phyloP scores from a whole-genome alignment of 2,329 filamentous ascomycete genomes.

The Aureobasidium subglaciale region DNA sequence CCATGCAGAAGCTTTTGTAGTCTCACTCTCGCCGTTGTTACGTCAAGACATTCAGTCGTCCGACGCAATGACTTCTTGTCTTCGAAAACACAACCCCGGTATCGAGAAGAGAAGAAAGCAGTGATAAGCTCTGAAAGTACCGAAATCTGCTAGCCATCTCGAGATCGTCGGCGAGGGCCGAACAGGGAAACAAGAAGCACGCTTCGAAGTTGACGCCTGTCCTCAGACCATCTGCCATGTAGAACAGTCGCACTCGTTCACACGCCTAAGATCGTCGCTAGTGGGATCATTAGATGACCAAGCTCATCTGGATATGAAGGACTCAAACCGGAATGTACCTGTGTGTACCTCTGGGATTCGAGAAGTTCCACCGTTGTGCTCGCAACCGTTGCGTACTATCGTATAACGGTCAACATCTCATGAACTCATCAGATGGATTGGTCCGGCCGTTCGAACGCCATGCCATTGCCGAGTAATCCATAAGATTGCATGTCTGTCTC shows the following conservation, averaged over 20 bases:
- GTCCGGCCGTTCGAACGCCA: slow-evolving; percentile 2
- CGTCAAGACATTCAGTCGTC: no score
- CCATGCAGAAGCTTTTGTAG: not conserved
- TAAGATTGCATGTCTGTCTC: slow-evolving; percentile 4
- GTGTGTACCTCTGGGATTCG: not conserved
- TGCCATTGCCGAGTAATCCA: slow-evolving; percentile 6
- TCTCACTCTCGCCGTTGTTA: not conserved
- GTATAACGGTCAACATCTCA: slow-evolving; percentile 1
- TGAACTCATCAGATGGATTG: slow-evolving; percentile 4
- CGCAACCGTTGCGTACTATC: slow-evolving; percentile 2
- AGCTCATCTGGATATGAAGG: not conserved
- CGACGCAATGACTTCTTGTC: not conserved
- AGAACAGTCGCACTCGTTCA: no score
- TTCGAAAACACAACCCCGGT: not conserved
- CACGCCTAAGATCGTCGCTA: no score
- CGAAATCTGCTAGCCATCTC: not conserved
- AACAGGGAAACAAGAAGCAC: no score
- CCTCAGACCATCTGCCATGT: no score
- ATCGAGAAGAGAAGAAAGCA: not conserved
- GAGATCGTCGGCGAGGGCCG: not conserved
- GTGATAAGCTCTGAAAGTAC: not conserved
- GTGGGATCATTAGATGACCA: not conserved
- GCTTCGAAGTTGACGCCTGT: no score
- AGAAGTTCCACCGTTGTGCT: not conserved
- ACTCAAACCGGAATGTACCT: not conserved